phyloP scores from a whole-genome alignment of 2,329 filamentous ascomycete genomes.

The Sclerotinia subarctica region DNA sequence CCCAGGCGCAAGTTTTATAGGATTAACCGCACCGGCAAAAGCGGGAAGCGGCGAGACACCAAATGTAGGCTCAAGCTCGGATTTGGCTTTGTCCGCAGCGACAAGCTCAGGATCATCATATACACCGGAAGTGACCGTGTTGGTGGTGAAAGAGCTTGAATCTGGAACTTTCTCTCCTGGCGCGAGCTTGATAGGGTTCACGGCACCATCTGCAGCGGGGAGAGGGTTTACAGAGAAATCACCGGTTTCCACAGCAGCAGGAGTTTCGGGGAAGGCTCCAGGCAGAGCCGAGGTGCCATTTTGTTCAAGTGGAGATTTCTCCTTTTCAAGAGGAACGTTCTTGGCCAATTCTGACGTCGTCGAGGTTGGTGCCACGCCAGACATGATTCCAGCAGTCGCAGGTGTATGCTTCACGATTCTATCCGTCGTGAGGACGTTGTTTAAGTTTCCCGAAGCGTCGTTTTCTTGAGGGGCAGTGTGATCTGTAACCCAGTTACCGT shows the following conservation, averaged over 20 bases:
- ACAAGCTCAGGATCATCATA: constrained; percentile 78
- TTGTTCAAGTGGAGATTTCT: constrained; percentile 33
- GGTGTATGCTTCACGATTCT: constrained; percentile 56
- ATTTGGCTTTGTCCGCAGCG: constrained; percentile 45
- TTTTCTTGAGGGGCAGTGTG: constrained; percentile 75
- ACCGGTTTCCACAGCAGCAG: constrained; percentile 47
- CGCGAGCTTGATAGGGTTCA: constrained; percentile 77
- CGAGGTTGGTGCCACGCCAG: constrained; percentile 65
- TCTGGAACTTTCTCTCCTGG: constrained; percentile 81
- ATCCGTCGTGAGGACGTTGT: constrained; percentile 82
- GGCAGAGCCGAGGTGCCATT: constrained; percentile 51
- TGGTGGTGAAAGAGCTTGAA: constrained; percentile 58
- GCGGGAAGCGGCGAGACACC: constrained; percentile 61
- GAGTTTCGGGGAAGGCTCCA: constrained; percentile 71
- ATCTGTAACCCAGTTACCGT: constrained; percentile 86
- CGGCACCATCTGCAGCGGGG: constrained; percentile 58
- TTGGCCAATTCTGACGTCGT: constrained; percentile 70
- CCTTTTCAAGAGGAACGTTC: constrained; percentile 57
- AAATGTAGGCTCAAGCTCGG: constrained; percentile 47
- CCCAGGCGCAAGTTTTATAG: constrained; percentile 73
- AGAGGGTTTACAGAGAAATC: constrained; percentile 55
- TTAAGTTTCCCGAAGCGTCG: constrained; percentile 80
- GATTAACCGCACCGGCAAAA: constrained; percentile 67
- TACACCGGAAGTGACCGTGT: constrained; percentile 69
- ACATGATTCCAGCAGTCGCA: constrained; percentile 52